Evolutionary conservation across 2,329 filamentous ascomycete genomes (phyloP).

Genomic region (Cercospora beticola): DNA sequence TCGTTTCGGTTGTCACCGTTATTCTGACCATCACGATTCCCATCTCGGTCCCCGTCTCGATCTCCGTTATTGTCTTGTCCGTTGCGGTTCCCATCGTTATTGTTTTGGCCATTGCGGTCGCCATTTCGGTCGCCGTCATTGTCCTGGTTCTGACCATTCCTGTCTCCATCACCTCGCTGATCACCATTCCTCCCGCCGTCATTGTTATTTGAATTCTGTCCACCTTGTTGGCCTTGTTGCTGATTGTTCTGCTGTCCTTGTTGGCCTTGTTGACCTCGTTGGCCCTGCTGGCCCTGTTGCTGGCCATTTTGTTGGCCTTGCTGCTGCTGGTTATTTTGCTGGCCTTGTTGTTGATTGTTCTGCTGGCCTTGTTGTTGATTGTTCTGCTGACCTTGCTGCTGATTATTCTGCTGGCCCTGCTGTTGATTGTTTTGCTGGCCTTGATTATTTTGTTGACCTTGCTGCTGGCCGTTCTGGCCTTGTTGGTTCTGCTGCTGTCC

Average conservation of each 20-base stretch:
- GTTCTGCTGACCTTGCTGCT: not conserved
- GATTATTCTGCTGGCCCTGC: not conserved
- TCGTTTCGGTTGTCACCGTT: conserved; percentile 6
- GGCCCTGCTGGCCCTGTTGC: not conserved
- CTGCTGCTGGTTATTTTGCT: not conserved
- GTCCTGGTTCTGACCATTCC: conserved; percentile 1
- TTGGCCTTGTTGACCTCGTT: not conserved
- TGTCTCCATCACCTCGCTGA: conserved; percentile 1
- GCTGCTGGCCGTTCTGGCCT: not conserved
- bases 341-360: not conserved
- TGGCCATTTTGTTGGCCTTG: not conserved
- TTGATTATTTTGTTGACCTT: not conserved
- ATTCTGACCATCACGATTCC: conserved; percentile 3
- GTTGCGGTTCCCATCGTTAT: not conserved
- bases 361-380: not conserved
- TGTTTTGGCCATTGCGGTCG: not conserved
- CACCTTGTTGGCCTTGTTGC: conserved; percentile 1
- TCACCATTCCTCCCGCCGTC: not conserved
- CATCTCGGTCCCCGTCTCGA: not conserved
- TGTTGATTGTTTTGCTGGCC: not conserved
- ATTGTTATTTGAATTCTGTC: not conserved
- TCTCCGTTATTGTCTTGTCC: conserved; percentile 2
- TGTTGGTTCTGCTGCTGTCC: not conserved
- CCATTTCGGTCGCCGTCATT: not conserved
- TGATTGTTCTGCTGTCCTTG: not conserved